phyloP scores from a whole-genome alignment of 2,329 filamentous ascomycete genomes.

The Diaporthe velutina region DNA sequence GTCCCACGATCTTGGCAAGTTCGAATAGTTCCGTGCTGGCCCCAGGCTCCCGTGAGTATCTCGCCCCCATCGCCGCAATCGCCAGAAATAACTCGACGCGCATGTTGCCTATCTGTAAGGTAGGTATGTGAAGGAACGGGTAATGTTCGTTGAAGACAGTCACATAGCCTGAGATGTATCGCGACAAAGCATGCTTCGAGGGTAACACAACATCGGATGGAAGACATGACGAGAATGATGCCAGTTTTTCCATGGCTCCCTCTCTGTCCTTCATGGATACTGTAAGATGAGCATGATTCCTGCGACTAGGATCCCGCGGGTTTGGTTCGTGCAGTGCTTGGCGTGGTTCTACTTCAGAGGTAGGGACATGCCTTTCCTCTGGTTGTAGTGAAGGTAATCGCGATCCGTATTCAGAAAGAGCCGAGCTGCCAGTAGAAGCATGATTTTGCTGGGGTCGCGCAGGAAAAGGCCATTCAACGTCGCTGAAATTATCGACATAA shows the following conservation, averaged over 20 bases:
- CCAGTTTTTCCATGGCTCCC: not conserved
- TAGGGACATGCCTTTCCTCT: not conserved
- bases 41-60: not conserved
- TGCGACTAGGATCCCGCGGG: not conserved
- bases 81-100: not conserved
- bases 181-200: slow-evolving; percentile 2
- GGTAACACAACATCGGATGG: not conserved
- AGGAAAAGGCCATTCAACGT: not conserved
- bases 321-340: not conserved
- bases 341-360: not conserved
- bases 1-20: not conserved
- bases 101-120: not conserved
- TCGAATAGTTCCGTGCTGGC: not conserved
- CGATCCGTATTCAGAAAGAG: slow-evolving; percentile 7
- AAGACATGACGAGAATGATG: not conserved
- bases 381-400: not conserved
- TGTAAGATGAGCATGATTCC: not conserved
- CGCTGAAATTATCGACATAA: not conserved
- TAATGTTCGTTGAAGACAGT: slow-evolving; percentile 3
- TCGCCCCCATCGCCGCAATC: not conserved
- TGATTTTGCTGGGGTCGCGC: not conserved
- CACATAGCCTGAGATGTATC: not conserved
- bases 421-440: not conserved
- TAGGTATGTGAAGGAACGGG: slow-evolving; percentile 9
- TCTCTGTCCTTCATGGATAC: not conserved